Conservation (phyloP, 148 eudicot species). For the Silene conica region DNA sequence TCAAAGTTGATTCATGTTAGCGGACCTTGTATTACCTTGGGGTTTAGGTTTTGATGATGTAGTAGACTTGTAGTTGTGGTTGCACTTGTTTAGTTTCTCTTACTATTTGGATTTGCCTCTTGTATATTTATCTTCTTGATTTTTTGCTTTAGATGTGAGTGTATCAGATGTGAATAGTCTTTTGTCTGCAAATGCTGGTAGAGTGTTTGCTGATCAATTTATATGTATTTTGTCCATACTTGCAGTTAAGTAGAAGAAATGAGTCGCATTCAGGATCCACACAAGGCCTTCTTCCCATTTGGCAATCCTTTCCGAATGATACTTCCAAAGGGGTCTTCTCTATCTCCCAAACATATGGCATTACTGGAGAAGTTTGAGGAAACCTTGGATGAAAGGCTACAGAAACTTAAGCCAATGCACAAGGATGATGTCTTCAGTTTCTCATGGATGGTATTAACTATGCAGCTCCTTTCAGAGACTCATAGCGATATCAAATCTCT, state of each 20-base stretch:
- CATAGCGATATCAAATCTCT: slow-evolving; percentile 65
- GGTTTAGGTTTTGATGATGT: background rate
- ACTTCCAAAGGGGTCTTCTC: slow-evolving; percentile 52
- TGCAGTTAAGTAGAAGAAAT: slow-evolving; percentile 45
- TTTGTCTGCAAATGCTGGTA: background rate
- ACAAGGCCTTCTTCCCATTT: slow-evolving; percentile 48
- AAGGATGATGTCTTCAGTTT: slow-evolving; percentile 53
- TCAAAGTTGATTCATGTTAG: background rate
- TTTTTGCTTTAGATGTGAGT: background rate
- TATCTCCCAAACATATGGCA: slow-evolving; percentile 45
- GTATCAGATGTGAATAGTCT: background rate
- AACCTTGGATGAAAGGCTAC: slow-evolving; percentile 52
- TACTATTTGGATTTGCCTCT: too few relatives aligned
- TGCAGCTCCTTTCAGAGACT: slow-evolving; percentile 55
- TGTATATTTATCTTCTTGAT: too few relatives aligned
- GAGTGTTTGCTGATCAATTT: background rate
- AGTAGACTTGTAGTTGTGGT: background rate
- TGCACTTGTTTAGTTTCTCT: too few relatives aligned
- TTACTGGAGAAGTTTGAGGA: slow-evolving; percentile 60
- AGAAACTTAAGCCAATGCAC: slow-evolving; percentile 45
- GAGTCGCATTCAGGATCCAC: slow-evolving; percentile 84
- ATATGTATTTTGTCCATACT: background rate
- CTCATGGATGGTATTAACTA: slow-evolving; percentile 72
- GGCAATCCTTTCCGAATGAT: slow-evolving; percentile 78
- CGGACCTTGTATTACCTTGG: too few relatives aligned